phyloP scores from a whole-genome alignment of 768 basidiomycete genomes.

The Pleurotus cornucopiae region DNA sequence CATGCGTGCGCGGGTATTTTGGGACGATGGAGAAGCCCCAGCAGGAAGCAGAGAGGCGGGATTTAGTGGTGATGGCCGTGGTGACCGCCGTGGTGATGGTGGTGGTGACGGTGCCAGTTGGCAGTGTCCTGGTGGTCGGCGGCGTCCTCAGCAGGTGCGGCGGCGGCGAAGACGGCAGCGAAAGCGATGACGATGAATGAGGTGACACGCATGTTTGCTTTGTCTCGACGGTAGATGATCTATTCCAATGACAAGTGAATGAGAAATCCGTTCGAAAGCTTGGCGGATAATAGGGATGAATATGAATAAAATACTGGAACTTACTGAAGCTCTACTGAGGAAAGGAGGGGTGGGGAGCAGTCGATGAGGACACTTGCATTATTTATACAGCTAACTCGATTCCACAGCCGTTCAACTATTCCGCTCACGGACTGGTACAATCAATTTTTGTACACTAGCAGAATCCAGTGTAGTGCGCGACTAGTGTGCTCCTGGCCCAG shows the following conservation, averaged over 20 bases:
- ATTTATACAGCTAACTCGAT: neutral
- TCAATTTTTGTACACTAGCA: neutral
- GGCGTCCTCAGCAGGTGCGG: neutral
- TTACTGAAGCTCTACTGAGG: neutral
- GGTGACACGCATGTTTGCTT: neutral
- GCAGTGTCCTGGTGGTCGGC: neutral
- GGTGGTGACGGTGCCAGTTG: neutral
- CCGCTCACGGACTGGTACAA: neutral
- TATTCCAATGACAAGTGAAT: too few species aligned
- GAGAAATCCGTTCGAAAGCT: neutral
- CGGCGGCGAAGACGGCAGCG: neutral
- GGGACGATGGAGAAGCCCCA: conserved; percentile 36
- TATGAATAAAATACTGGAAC: neutral
- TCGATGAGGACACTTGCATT: neutral
- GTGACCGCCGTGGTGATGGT: neutral
- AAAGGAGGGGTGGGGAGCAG: neutral
- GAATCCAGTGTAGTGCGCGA: neutral
- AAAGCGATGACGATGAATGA: neutral
- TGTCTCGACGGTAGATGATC: neutral
- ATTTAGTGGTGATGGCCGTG: neutral
- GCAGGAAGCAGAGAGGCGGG: conserved; percentile 25
- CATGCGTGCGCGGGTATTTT: too few species aligned
- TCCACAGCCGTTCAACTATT: neutral
- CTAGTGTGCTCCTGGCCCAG: neutral
- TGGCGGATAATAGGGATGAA: neutral